Base-by-base conservation (phyloP, 441 rosid species). In the Mallotus japonicus region DNA sequence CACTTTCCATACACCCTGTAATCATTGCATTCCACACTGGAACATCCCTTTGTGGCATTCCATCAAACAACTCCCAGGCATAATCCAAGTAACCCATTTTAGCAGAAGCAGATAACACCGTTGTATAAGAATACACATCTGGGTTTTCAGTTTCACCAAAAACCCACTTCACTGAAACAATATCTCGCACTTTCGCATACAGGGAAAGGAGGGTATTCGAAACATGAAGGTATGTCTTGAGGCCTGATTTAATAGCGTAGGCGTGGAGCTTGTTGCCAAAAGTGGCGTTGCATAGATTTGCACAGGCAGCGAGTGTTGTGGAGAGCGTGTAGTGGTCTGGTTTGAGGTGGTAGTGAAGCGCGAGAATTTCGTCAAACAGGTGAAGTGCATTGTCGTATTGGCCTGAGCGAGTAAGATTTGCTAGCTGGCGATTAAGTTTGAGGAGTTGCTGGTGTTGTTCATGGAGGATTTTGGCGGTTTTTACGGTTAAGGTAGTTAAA, bases 11-110 rank as follows among this genome's bases (percentile, higher is more conserved):
- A 62, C 87, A 87, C 69, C 96, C 94, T 13, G 90, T 90, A 67
- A 92, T 83, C 88, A 92, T 79, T 6, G 92, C 94, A 67, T 92
- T 92, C 93, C 95, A 90, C 24, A 87, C 73, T 0, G 88, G 82
- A 69, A 82, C 85, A 59, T 84, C 84, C 71, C 76, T 83, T 0
- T 66, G 56, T 13, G 85, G 89, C 85, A 87, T 84, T 82, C 78
- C 66, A 81, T 82, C 91, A 34, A 92, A 89, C 85, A 86, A 11
- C 75, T 87, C 59, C 37, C 76, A 82, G 2, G 96, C 94, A 75
- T 80, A 84, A 17, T 62, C 78, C 12, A 87, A 67, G 16, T 81
- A 75, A 2, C 89, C 89, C 72, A 84, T 71, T 83, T 86, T 90
- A 0, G 75, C 19, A 57, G 86, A 75, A 0, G 87, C 85, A 5